These are phyloP conservation scores for Moringa oleifera DNA, from an alignment of 345 rosid genomes.

Conservation along the genomic window DNA sequence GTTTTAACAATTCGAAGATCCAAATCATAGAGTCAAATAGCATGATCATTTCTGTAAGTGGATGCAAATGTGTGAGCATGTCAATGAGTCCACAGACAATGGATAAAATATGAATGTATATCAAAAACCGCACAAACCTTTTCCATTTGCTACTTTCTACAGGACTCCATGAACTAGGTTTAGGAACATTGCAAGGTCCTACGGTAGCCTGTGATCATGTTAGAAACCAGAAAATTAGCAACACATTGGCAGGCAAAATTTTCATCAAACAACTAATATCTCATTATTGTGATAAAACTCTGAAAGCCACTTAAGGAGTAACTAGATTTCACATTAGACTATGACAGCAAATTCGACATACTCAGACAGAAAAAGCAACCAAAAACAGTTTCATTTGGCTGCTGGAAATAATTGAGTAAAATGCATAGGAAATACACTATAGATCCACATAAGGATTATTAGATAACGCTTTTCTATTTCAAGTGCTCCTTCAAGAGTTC, in stretches of 20 bases:
- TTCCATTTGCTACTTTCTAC: constrained; percentile 95
- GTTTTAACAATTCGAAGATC: no score
- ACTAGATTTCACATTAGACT: neutral
- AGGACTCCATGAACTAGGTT: constrained; percentile 95
- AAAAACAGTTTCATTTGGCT: neutral
- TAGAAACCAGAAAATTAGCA: constrained; percentile 18
- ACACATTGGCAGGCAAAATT: constrained; percentile 4
- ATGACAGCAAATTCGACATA: neutral
- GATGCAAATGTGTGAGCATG: neutral
- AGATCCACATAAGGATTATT: no score
- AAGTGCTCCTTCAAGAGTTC: neutral
- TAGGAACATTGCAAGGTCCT: constrained; percentile 84
- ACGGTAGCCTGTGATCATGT: constrained; percentile 71
- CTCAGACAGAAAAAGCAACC: no score
- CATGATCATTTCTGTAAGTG: no score
- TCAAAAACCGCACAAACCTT: constrained; percentile 43
- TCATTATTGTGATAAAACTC: neutral
- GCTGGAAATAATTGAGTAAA: neutral
- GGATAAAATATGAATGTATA: neutral
- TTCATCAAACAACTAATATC: constrained; percentile 4
- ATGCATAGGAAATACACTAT: no score
- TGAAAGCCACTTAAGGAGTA: neutral
- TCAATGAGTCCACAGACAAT: neutral
- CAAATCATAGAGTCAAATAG: no score
- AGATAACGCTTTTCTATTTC: neutral